Percentiles rank a stretch among this genome's conserved stretches.
These are phyloP conservation scores for Xylaria digitata DNA, from an alignment of 2,329 filamentous ascomycete genomes.

Conservation along the genomic window DNA sequence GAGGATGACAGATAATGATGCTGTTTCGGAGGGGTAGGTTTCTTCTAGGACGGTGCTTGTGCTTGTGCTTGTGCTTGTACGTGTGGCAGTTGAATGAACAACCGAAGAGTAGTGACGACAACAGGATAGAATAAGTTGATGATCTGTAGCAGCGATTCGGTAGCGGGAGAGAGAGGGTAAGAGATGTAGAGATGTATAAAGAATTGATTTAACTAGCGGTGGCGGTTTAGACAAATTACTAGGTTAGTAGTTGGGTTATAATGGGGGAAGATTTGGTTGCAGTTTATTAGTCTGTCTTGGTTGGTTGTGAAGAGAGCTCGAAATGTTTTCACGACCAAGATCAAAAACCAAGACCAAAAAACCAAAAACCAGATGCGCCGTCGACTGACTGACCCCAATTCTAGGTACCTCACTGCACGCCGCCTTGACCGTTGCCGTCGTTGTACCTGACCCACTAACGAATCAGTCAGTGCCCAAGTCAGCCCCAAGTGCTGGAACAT, in stretches of 20 bases:
- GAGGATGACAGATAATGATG: conserved; percentile 8
- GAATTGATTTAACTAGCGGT: conserved; percentile 26
- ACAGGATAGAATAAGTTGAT: conserved; percentile 11
- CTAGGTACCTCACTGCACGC: conserved; percentile 28
- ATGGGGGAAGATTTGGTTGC: conserved; percentile 35
- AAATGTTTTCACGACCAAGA: conserved; percentile 48
- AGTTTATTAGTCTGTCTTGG: conserved; percentile 33
- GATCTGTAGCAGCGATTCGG: conserved; percentile 9
- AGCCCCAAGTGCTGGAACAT: too few species aligned
- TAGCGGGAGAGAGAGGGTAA: background rate
- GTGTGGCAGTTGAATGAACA: conserved; percentile 18
- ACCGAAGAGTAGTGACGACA: conserved; percentile 12
- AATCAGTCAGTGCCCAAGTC: conserved; percentile 25
- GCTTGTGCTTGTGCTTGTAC: background rate
- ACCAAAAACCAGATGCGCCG: conserved; percentile 35
- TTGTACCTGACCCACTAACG: conserved; percentile 29
- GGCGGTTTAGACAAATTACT: conserved; percentile 28
- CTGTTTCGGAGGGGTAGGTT: conserved; percentile 15
- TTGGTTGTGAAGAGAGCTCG: conserved; percentile 41
- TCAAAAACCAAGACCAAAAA: conserved; percentile 17
- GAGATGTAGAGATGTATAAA: background rate
- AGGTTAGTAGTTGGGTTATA: conserved; percentile 23
- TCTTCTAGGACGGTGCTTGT: background rate
- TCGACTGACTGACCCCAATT: conserved; percentile 30
- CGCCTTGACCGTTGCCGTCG: conserved; percentile 9